phyloP scores from a whole-genome alignment of 164 flowering plant genomes.

The Vitis vinifera region DNA sequence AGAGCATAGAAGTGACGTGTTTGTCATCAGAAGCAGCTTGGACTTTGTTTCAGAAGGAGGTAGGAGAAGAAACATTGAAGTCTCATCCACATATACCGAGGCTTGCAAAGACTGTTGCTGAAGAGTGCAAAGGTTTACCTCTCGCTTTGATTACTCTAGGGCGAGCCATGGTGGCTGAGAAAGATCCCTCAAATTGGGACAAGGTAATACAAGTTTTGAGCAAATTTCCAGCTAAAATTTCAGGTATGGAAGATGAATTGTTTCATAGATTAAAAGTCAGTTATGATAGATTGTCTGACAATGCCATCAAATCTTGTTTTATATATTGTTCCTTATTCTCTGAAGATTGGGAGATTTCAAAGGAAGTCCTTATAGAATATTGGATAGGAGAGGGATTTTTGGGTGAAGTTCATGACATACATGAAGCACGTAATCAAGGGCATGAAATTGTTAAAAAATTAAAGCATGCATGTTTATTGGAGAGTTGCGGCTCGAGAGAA shows the following conservation, averaged over 20 bases:
- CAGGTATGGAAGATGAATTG: constrained; percentile 8
- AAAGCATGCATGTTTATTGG: constrained; percentile 4
- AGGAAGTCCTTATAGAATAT: neutral
- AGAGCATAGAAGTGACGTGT: neutral
- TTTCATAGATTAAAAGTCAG: constrained; percentile 6
- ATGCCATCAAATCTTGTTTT: constrained; percentile 7
- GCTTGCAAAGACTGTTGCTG: constrained; percentile 1
- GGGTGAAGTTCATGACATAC: neutral
- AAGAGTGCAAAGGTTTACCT: constrained; percentile 17
- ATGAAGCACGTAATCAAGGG: constrained; percentile 7
- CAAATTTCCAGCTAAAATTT: constrained; percentile 1
- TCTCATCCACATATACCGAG: constrained; percentile 8
- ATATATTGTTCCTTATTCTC: constrained; percentile 14
- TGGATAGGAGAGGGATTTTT: constrained; percentile 23
- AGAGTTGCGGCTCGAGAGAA: neutral
- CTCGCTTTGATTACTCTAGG: constrained; percentile 15
- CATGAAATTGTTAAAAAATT: constrained; percentile 1
- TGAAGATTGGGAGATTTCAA: neutral
- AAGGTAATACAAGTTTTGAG: neutral
- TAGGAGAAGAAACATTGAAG: constrained; percentile 9
- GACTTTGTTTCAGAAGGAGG: constrained; percentile 13
- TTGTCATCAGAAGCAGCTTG: constrained; percentile 9
- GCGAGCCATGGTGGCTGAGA: constrained; percentile 12
- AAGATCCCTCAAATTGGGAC: constrained; percentile 14
- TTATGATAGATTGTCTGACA: constrained; percentile 8